Base-by-base conservation (phyloP, 768 basidiomycete species). In the Lactarius tabidus region DNA sequence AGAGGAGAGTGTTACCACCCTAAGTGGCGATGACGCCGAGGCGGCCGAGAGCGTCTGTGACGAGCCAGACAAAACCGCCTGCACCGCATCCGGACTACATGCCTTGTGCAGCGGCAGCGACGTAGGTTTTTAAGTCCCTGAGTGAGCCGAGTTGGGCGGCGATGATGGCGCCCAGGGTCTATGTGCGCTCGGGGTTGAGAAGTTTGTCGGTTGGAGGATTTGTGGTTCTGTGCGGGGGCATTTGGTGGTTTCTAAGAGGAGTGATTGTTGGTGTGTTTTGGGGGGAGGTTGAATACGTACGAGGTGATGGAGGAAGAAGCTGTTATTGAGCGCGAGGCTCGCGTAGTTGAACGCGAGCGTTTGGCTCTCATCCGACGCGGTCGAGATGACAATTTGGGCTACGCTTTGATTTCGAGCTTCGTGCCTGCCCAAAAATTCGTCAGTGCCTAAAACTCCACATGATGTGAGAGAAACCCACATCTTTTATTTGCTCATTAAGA, bases 291-390 rank as follows among this genome's bases (percentile, higher is more conserved):
- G 29, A 23, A 29, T 45, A 81, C 93, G 59, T 74, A 98, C 96
- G 43, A 99, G 81, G 63, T 81, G 82, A 69, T 91, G 84, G 31
- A 99, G 82, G 81, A 98, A 98, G 83, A 93, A 98, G 70, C 87
- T 87, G 75, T 97, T 98, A 78, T 98, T 98, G 67, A 98, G 79
- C 6, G 96, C 92, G 55, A 93, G 84, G 68, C 90, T 90, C 4
- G 95, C 94, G 72, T 95, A 94, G 76, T 91, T 96, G 77, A 95
- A 98, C 29, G 85, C 84, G 59, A 95, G 76, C 1, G 85, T 81
- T 59, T 85, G 77, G n/a, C n/a, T n/a, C n/a, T n/a, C n/a, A n/a
- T n/a, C n/a, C n/a, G n/a, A n/a, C n/a, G n/a, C n/a, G n/a, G 28
- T 85, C 39, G 82, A 81, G 36, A 92, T 81, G 29, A 96, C 82